Evolutionary conservation across 2,329 filamentous ascomycete genomes (phyloP).

Genomic region (Massarina eburnea): DNA sequence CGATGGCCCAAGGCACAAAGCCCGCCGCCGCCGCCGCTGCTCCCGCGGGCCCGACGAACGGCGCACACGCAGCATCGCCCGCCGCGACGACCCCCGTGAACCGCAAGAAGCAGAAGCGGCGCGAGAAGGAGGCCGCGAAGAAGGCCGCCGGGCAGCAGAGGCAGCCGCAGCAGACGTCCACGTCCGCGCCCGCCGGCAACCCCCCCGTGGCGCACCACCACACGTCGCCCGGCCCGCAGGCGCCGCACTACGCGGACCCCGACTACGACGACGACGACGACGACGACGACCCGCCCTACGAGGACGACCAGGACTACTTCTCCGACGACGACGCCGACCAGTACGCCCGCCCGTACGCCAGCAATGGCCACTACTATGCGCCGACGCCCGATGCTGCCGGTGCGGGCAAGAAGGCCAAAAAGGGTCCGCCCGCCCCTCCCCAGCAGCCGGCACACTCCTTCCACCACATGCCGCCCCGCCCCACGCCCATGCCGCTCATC

Average conservation of each 20-base stretch:
- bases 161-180: conserved; percentile 8
- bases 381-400: conserved; percentile 21
- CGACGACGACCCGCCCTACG: conserved; percentile 44
- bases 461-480: conserved; percentile 32
- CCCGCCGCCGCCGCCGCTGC: conserved; percentile 26
- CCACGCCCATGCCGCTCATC: conserved; percentile 47
- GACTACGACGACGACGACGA: conserved; percentile 51
- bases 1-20: conserved; percentile 42
- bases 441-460: conserved; percentile 24
- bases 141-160: conserved; percentile 42
- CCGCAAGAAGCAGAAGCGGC: conserved; percentile 92
- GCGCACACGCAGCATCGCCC: conserved; percentile 38
- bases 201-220: conserved; percentile 8
- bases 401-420: conserved; percentile 64
- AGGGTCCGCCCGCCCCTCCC: conserved; percentile 48
- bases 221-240: conserved; percentile 26
- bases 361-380: conserved; percentile 37
- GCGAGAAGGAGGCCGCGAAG: conserved; percentile 78
- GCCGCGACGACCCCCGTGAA: too few relatives aligned
- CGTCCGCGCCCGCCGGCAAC: conserved; percentile 16
- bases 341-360: conserved; percentile 35
- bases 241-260: conserved; percentile 47
- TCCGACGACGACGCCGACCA: conserved; percentile 41
- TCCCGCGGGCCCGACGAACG: conserved; percentile 42
- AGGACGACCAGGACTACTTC: conserved; percentile 42